phyloP scores from a whole-genome alignment of 2,329 filamentous ascomycete genomes.

The Claviceps spartinae region DNA sequence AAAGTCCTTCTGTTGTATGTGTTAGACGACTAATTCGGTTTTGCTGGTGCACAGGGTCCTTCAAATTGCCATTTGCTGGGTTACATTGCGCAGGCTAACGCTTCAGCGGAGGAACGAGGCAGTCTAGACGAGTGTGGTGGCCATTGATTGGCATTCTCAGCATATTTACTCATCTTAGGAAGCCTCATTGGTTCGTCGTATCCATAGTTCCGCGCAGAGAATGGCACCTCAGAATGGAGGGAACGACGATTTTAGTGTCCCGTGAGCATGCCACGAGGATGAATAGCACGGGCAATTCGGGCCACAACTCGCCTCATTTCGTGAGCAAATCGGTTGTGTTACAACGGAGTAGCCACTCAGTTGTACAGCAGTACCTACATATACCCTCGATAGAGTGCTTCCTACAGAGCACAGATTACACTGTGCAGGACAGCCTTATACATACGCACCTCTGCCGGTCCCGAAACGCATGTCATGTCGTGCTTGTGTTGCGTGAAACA shows the following conservation, averaged over 20 bases:
- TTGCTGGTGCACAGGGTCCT: background rate
- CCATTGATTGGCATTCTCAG: background rate
- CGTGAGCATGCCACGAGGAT: background rate
- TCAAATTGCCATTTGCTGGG: background rate
- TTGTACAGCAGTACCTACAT: no score
- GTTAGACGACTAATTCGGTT: background rate
- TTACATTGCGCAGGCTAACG: background rate
- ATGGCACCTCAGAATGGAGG: background rate
- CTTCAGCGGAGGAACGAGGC: background rate
- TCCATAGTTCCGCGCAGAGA: background rate
- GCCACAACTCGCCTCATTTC: no score
- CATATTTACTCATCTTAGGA: background rate
- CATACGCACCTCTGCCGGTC: no score
- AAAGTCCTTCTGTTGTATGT: background rate
- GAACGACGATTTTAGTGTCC: background rate
- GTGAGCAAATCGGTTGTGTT: background rate
- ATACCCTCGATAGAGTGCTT: no score
- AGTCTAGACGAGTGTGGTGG: background rate
- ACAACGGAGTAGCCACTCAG: background rate
- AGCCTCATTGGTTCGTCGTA: background rate
- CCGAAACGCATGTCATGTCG: no score
- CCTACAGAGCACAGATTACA: no score
- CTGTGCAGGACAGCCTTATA: no score
- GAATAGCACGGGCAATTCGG: no score
- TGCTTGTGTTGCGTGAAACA: background rate